Conservation (phyloP, 352 stramenopile genomes). For the Globisporangium takayamanum region DNA sequence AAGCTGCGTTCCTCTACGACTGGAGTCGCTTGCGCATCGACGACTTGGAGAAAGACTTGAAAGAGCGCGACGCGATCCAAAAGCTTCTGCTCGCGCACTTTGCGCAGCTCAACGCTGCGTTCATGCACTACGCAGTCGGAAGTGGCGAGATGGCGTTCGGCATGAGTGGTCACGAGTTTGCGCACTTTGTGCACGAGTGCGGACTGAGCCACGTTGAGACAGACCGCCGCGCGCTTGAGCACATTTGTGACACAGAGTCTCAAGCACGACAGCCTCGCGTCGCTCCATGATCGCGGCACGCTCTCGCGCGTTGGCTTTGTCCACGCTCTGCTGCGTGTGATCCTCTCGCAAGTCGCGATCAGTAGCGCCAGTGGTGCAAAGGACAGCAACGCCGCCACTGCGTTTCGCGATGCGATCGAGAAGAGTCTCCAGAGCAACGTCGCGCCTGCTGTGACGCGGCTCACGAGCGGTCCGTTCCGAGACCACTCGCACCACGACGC, state of each 20-base stretch:
- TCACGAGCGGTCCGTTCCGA: constrained; percentile 65
- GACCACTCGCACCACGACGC: constrained; percentile 75
- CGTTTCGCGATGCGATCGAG: constrained; percentile 31
- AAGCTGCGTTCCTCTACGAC: constrained; percentile 78
- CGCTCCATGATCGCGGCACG: constrained; percentile 40
- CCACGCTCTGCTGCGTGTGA: constrained; percentile 47
- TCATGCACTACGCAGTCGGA: constrained; percentile 74
- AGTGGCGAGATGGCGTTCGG: constrained; percentile 56
- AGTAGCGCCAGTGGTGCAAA: constrained; percentile 16
- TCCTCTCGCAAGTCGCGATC: constrained; percentile 15
- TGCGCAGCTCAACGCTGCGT: constrained; percentile 41
- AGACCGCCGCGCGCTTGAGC: constrained; percentile 31
- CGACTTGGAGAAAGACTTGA: constrained; percentile 41
- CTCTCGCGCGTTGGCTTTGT: constrained; percentile 66
- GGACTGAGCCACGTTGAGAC: constrained; percentile 32
- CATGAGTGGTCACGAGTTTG: constrained; percentile 60
- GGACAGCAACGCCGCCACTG: constrained; percentile 5
- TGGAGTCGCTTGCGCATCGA: constrained; percentile 52
- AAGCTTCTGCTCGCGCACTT: constrained; percentile 56
- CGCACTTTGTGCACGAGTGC: constrained; percentile 75
- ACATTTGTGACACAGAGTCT: constrained; percentile 32
- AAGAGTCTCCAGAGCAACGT: constrained; percentile 34
- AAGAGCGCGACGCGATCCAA: constrained; percentile 41
- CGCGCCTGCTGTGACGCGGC: constrained; percentile 38
- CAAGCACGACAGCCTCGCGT: constrained; percentile 34